Conservation (phyloP, 2,329 filamentous ascomycete species). For the Fusarium avenaceum region DNA sequence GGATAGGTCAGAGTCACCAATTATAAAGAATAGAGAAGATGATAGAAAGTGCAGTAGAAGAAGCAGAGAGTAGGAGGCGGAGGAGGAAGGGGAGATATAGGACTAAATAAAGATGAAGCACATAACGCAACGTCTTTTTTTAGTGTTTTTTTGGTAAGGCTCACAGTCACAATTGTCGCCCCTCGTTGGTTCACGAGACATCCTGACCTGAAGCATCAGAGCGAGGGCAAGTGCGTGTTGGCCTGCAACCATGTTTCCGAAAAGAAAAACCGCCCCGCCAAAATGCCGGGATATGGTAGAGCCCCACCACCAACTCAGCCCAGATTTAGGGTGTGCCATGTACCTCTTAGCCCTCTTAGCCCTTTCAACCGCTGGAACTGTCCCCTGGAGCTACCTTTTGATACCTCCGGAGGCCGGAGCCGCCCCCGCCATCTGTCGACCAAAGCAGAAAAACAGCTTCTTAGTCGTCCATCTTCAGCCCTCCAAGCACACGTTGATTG, state of each 20-base stretch:
- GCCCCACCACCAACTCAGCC: slow-evolving; percentile 27
- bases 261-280: slow-evolving; percentile 12
- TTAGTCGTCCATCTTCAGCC: slow-evolving; percentile 27
- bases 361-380: too few species aligned
- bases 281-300: slow-evolving; percentile 19
- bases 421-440: slow-evolving; percentile 43
- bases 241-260: slow-evolving; percentile 39
- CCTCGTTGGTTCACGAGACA: slow-evolving; percentile 45
- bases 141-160: slow-evolving; percentile 31
- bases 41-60: slow-evolving; percentile 13
- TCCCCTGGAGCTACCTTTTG: background rate
- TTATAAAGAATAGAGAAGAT: slow-evolving; percentile 17
- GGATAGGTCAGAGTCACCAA: slow-evolving; percentile 14
- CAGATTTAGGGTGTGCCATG: background rate
- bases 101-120: slow-evolving; percentile 7
- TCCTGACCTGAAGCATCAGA: slow-evolving; percentile 22
- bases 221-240: slow-evolving; percentile 21
- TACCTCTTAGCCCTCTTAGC: slow-evolving; percentile 1
- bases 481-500: slow-evolving; percentile 20
- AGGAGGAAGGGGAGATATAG: background rate
- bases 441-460: slow-evolving; percentile 25
- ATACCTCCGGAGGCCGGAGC: slow-evolving; percentile 33
- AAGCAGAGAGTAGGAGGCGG: slow-evolving; percentile 4
- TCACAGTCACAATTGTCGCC: slow-evolving; percentile 41
- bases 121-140: slow-evolving; percentile 30